Percentiles rank a stretch among this genome's conserved stretches.
Conservation (phyloP, 768 basidiomycete species). For the Royoungia palumana region DNA sequence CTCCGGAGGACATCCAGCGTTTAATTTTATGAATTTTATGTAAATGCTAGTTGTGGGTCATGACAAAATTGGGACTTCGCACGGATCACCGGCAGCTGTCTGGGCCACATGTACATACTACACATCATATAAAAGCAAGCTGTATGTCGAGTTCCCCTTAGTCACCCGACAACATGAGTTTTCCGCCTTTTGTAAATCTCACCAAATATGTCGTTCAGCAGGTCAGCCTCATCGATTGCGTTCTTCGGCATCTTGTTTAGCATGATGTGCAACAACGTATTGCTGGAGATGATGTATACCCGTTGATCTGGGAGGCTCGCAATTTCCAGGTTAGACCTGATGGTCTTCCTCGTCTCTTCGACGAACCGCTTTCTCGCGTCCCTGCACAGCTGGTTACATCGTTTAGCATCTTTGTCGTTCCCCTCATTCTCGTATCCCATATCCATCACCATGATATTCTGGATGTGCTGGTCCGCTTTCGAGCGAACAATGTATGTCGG, state of each 20-base stretch:
- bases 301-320: conserved; percentile 22
- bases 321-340: conserved; percentile 15
- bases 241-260: conserved; percentile 4
- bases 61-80: no score
- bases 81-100: no score
- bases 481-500: conserved; percentile 34
- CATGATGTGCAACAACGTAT: conserved; percentile 11
- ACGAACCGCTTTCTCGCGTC: conserved; percentile 22
- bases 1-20: no score
- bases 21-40: no score
- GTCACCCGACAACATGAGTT: no score
- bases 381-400: conserved; percentile 3
- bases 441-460: conserved; percentile 19
- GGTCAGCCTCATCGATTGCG: conserved; percentile 3
- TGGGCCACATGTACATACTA: no score
- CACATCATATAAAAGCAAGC: no score
- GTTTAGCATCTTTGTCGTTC: conserved; percentile 8
- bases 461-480: conserved; percentile 33
- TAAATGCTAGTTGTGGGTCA: no score
- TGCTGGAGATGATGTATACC: conserved; percentile 27
- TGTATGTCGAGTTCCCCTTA: no score
- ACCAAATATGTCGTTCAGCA: neutral
- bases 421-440: conserved; percentile 22
- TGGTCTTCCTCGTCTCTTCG: conserved; percentile 17
- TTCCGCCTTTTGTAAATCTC: no score